Evolutionary conservation across 305 asterid species (phyloP), one percentile per base, ranked within the genome.

Genomic region (Andrographis paniculata): DNA sequence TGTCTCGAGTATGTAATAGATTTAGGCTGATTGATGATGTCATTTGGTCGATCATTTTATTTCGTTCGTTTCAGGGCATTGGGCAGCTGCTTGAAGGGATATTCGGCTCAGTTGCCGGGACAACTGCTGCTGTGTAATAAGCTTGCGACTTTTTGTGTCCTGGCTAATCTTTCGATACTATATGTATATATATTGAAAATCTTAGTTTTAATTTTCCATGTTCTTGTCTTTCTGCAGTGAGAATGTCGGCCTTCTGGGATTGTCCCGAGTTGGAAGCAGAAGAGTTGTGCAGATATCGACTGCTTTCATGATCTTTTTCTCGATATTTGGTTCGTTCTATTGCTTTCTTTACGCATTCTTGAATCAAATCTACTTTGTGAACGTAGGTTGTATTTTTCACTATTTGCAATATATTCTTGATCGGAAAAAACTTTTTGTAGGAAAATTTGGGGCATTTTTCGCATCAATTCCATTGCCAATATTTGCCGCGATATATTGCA

Each of bases 221-320:
- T 22, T 36, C 15, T 41, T 52, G n/a, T 51, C 13, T 41, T 62
- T 54, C n/a, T 74, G 69, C 82, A 92, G 96, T 18, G 99, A 92
- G 74, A 87, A 92, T 68, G 94, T 91, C 3, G 98, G 98, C 49
- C 95, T 91, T 56, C 76, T 91, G 19, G 98, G 98, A 59, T 76
- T 92, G 50, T 84, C 96, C 60, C 95, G 94, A 24, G 93, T 92
- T 6, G 99, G 99, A 61, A 92, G 99, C 77, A 77, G 99, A 78
- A 74, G 99, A 71, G 96, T 71, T 17, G 99, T 87, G 48, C 94
- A 91, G 66, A 74, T 91, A 67, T 87, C 99, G 36, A 73, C 86
- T 24, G 91, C 73, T 58, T 91, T 91, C 87, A 91, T 91, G 99
- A 58, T 91, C 75, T 91, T 91, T 77, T 91, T 91, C 78, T 73